Evolutionary conservation across 108 stramenopile genomes (phyloP), one percentile per base, ranked within the genome.

Genomic region (Craspedostauros australis): DNA sequence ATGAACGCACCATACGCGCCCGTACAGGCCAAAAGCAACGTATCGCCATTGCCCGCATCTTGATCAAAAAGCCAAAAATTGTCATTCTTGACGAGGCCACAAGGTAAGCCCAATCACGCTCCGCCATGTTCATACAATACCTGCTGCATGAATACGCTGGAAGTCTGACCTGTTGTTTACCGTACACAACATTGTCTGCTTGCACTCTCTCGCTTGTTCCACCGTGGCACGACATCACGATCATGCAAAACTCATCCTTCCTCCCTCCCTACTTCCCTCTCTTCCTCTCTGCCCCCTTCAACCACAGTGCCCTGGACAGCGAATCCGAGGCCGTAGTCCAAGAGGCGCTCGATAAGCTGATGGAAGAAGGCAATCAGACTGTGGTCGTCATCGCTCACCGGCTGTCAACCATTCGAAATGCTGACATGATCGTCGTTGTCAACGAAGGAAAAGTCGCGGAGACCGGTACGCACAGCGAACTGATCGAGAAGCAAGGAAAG

Each of bases 381-480:
- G 77, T 79, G 16, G 48, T 95, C 63, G 70, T 96, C 12, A 88
- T 96, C 44, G 95, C 95, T 5, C 97, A 98, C 64, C 73, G 95
- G 5, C 70, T 96, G 11, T 82, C 88, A 27, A 96, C 95, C 14
- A 75, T 95, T 50, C 59, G 72, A 15, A 57, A 75, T 56, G 94
- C 95, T 0, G 92, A 96, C 46, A 66, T 88, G 56, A 98, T 98
- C 70, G 67, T 79, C 31, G 90, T 98, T 16, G 47, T 95, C 24
- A 49, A 70, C 30, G 64, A 74, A 24, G 95, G 95, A 3, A 54
- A 43, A 36, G 65, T 98, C 8, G 83, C 88, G 8, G 96, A 97
- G 57, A 73, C 75, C 19, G 98, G 98, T 12, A 85, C 77, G 1
- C 96, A 98, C 61, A 77, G 79, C 3, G 75, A 88, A 50, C 69